Conservation (phyloP, 306 rosid genomes). For the Lagenaria siceraria region DNA sequence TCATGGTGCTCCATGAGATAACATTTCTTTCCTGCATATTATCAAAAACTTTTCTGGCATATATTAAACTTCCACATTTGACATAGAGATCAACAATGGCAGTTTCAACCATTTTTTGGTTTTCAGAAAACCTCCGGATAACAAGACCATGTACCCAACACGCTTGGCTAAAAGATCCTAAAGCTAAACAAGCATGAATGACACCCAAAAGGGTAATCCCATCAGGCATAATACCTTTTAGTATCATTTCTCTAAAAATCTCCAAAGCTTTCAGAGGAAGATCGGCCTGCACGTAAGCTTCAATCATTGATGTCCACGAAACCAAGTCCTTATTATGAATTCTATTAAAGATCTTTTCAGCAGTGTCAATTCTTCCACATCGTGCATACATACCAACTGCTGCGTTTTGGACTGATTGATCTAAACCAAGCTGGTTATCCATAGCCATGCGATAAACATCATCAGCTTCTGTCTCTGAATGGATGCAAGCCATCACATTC, state of each 20-base stretch:
- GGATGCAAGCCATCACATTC: slow-evolving; percentile 27
- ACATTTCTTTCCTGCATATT: slow-evolving; percentile 22
- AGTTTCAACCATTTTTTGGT: slow-evolving; percentile 19
- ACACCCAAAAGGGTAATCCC: slow-evolving; percentile 23
- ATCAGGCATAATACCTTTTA: slow-evolving; percentile 15
- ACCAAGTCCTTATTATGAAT: slow-evolving; percentile 32
- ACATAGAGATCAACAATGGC: slow-evolving; percentile 27
- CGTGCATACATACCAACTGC: slow-evolving; percentile 36
- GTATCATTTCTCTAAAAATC: slow-evolving; percentile 19
- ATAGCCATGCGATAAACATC: slow-evolving; percentile 3
- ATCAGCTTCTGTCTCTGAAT: slow-evolving; percentile 20
- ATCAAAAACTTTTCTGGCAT: slow-evolving; percentile 26
- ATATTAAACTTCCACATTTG: slow-evolving; percentile 28
- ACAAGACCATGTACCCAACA: slow-evolving; percentile 20
- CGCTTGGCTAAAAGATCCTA: slow-evolving; percentile 27
- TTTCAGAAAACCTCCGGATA: slow-evolving; percentile 4
- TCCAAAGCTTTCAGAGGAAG: slow-evolving; percentile 24
- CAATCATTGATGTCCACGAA: slow-evolving; percentile 36
- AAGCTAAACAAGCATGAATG: slow-evolving; percentile 23
- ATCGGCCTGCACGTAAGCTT: slow-evolving; percentile 20
- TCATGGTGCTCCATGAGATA: slow-evolving; percentile 35
- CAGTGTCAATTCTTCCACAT: slow-evolving; percentile 22
- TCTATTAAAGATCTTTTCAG: slow-evolving; percentile 18
- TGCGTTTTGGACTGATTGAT: slow-evolving; percentile 21
- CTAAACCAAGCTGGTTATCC: slow-evolving; percentile 8